phyloP scores from a whole-genome alignment of 371 early-diverging fungal genomes.

The Aphelidium insulamus region DNA sequence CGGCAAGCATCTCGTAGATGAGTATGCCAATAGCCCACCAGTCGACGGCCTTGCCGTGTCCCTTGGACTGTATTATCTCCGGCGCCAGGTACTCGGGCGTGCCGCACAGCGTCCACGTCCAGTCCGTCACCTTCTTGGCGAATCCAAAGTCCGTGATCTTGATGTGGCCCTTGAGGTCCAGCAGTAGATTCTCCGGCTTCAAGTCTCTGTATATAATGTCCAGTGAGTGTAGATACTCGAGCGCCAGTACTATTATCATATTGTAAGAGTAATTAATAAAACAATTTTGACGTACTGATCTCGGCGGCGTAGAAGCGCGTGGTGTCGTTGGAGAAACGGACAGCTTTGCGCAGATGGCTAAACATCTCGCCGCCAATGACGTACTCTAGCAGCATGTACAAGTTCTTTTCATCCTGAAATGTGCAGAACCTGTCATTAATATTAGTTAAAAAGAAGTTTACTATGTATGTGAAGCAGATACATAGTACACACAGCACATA shows the following conservation, averaged over 20 bases:
- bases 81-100: slow-evolving; percentile 88
- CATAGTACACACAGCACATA: neutral
- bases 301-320: slow-evolving; percentile 17
- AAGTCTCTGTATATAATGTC: slow-evolving; percentile 28
- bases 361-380: slow-evolving; percentile 90
- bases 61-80: slow-evolving; percentile 23
- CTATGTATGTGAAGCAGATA: neutral
- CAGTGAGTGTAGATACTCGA: slow-evolving; percentile 36
- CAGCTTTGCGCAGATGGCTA: slow-evolving; percentile 43
- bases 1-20: slow-evolving; percentile 38
- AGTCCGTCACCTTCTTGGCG: slow-evolving; percentile 81
- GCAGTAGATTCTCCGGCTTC: slow-evolving; percentile 81
- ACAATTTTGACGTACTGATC: too few species aligned
- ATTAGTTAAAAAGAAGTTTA: neutral
- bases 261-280: too few species aligned
- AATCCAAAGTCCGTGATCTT: slow-evolving; percentile 99
- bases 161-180: slow-evolving; percentile 84
- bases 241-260: too few species aligned
- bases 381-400: slow-evolving; percentile 85
- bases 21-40: slow-evolving; percentile 48
- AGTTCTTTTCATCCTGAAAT: slow-evolving; percentile 58
- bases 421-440: slow-evolving; percentile 17
- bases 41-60: slow-evolving; percentile 37
- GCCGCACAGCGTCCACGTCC: slow-evolving; percentile 95
- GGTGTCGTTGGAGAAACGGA: slow-evolving; percentile 10